Base-by-base conservation (phyloP, 1,284 basidiomycete genomes). In the Marasmius fiardii region DNA sequence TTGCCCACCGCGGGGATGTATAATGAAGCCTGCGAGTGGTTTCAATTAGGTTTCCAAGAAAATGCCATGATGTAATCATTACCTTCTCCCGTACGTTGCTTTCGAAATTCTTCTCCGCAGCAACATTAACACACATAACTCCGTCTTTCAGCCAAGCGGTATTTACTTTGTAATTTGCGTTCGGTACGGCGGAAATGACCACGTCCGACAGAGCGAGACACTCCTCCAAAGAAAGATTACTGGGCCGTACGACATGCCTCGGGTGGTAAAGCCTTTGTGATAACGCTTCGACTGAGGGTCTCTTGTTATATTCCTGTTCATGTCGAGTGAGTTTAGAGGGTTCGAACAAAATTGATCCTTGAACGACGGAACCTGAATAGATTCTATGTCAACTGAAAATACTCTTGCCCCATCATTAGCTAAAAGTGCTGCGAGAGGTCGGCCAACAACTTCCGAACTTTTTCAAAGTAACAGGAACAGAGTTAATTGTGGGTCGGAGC, bases 101-200 rank as follows among this genome's bases (percentile, higher is more conserved):
- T 68, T 97, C 93, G 68, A 98, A 99, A 73, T 99, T 99, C 78
- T 96, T 98, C 67, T 97, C 95, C 3, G 91, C 88, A 24, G 93
- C 90, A 48, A 99, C 92, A 68, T 98, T 98, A 59, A 98, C 75
- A 64, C 93, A 95, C 1, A 96, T 76, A 61, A 94, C 95, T 2
- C 95, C 96, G 63, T 95, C 92, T 74, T 96, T 96, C 63, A 99
- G 78, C 81, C 82, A 87, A 51, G 83, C 84, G 2, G 95, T 98
- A 61, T 89, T 86, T 55, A 99, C 73, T 69, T 98, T 98, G 77
- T 96, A 99, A 12, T 75, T 74, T n/a, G 88, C 76, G 63, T 77
- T 87, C 1, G 95, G 95, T 7, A 96, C 95, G 1, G 95, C 95
- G 1, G 91, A 90, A 44, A 98, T 84, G 55, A 98, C 92, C 14